A percentile compares a stretch with the other conserved stretches of the same genome.
These are phyloP conservation scores for Podospora comata DNA, from an alignment of 495 filamentous ascomycete species.

Conservation along the genomic window DNA sequence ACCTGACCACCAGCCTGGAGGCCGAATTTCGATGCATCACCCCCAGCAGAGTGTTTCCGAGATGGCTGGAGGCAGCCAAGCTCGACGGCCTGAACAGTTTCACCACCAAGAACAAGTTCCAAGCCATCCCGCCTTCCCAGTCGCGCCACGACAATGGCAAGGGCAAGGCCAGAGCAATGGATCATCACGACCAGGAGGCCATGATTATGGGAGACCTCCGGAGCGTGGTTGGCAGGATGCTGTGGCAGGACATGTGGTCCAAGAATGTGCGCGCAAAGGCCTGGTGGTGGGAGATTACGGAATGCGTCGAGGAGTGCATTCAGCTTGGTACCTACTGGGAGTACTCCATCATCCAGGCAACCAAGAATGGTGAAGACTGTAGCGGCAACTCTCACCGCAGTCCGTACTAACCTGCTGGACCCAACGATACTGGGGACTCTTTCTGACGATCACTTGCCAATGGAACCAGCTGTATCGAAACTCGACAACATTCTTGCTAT, in stretches of 20 bases:
- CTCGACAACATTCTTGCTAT: too few species aligned
- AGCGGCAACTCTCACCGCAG: not conserved
- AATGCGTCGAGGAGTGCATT: constrained; percentile 46
- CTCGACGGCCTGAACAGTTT: constrained; percentile 35
- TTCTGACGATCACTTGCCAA: not conserved
- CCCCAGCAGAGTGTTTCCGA: constrained; percentile 42
- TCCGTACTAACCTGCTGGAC: not conserved
- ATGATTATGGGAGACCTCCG: constrained; percentile 32
- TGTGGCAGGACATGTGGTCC: constrained; percentile 50
- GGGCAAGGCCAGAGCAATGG: not conserved
- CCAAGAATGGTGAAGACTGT: constrained; percentile 29
- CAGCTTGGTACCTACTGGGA: constrained; percentile 47
- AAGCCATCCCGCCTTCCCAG: constrained; percentile 27
- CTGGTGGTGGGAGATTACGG: constrained; percentile 54
- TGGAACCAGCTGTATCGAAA: too few species aligned
- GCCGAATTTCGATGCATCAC: constrained; percentile 44
- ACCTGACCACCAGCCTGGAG: constrained; percentile 47
- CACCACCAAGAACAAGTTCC: constrained; percentile 37
- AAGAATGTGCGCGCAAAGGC: constrained; percentile 38
- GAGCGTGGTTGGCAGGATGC: constrained; percentile 37
- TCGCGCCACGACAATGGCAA: constrained; percentile 10
- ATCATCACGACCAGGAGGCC: constrained; percentile 13
- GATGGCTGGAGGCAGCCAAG: constrained; percentile 42
- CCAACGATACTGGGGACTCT: not conserved
- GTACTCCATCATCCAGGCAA: constrained; percentile 44